Conservation (phyloP, 768 basidiomycete genomes). For the Lactarius pseudohatsudake region DNA sequence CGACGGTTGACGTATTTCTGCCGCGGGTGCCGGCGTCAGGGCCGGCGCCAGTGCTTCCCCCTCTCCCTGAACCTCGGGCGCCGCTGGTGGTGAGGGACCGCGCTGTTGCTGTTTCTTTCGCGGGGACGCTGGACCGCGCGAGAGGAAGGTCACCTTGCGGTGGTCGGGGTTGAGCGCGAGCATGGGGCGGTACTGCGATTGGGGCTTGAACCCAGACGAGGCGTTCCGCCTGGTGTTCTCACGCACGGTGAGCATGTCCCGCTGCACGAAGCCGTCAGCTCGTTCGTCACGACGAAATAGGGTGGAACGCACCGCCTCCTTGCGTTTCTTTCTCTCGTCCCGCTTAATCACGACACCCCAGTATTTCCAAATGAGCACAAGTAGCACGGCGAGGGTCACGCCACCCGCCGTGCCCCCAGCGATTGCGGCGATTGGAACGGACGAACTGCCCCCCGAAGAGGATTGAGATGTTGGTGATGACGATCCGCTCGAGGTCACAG, state of each 20-base stretch:
- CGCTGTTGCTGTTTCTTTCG: not conserved
- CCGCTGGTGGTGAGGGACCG: not conserved
- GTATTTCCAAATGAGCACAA: conserved; percentile 46
- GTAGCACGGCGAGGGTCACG: conserved; percentile 44
- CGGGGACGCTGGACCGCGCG: not conserved
- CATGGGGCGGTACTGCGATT: conserved; percentile 18
- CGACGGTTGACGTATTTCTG: not conserved
- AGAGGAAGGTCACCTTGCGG: conserved; percentile 45
- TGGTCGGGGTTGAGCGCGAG: conserved; percentile 24
- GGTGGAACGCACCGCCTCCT: conserved; percentile 34
- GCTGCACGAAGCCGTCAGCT: conserved; percentile 26
- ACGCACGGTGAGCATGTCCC: conserved; percentile 34
- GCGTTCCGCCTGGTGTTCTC: conserved; percentile 48
- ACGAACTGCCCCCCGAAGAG: not conserved
- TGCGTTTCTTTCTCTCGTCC: conserved; percentile 36
- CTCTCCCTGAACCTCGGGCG: not conserved
- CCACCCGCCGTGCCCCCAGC: conserved; percentile 52
- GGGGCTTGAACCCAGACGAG: conserved; percentile 23
- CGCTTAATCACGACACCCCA: conserved; percentile 48
- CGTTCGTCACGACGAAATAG: not conserved
- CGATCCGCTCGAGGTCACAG: not conserved
- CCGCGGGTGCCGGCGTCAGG: not conserved
- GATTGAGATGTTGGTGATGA: conserved; percentile 8
- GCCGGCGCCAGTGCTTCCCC: not conserved
- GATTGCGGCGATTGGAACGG: conserved; percentile 50